A percentile compares a stretch with the other conserved stretches of the same genome.
Evolutionary conservation across 2,329 filamentous ascomycete species (phyloP).

Genomic region (Aspergillus fructus): DNA sequence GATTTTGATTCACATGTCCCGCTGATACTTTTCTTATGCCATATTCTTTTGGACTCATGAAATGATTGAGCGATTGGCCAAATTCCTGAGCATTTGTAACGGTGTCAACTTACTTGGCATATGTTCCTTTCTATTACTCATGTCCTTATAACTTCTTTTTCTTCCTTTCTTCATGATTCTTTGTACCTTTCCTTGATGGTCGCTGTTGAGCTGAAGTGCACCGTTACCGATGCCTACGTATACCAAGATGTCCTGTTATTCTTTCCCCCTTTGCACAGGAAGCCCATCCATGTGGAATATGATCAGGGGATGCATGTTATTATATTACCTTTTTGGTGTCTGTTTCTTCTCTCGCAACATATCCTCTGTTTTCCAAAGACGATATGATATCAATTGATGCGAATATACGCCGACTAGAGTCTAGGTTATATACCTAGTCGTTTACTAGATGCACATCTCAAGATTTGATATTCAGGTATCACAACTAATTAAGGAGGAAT

Average conservation of each 20-base stretch:
- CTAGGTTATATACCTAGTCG: not conserved
- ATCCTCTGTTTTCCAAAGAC: not conserved
- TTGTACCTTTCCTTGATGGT: not conserved
- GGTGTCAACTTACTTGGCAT: constrained; percentile 34
- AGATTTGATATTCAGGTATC: constrained; percentile 10
- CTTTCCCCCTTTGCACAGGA: constrained; percentile 2
- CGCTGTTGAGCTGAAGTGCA: not conserved
- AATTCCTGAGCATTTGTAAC: constrained; percentile 38
- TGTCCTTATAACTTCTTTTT: constrained; percentile 26
- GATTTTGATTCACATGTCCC: constrained; percentile 24
- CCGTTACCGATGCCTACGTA: not conserved
- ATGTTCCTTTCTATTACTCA: constrained; percentile 31
- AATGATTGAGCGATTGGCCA: constrained; percentile 37
- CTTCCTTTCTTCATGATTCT: not conserved
- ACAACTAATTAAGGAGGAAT: not conserved
- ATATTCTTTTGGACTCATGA: constrained; percentile 32
- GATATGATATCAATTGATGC: constrained; percentile 2
- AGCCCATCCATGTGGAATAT: constrained; percentile 7
- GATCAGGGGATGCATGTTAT: constrained; percentile 10
- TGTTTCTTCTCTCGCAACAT: not conserved
- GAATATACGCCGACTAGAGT: not conserved
- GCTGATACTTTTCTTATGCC: constrained; percentile 22
- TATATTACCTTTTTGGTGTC: constrained; percentile 11
- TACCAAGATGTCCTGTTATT: constrained; percentile 7
- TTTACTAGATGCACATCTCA: not conserved